Percentiles rank a stretch among this genome's conserved stretches.
Conservation (phyloP, 345 rosid genomes). For the Salix koriyanagi region DNA sequence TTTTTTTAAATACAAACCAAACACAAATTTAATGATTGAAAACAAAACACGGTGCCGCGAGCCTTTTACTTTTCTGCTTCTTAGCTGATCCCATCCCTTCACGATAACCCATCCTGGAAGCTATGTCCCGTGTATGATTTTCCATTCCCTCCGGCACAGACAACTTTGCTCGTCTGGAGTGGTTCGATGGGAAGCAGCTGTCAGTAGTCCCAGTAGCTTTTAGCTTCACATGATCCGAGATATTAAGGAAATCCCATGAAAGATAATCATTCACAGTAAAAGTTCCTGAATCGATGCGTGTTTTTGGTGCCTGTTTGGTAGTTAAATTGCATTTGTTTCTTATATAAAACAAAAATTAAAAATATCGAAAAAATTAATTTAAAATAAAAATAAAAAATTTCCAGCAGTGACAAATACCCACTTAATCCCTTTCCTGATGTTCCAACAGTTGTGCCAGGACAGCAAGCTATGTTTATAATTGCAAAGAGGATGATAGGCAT, state of each 20-base stretch:
- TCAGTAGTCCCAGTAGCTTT: conserved; percentile 53
- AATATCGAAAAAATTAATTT: no score
- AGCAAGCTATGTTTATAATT: conserved; percentile 10
- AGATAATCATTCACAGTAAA: neutral
- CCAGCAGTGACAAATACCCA: no score
- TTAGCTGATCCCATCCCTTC: conserved; percentile 79
- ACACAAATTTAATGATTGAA: no score
- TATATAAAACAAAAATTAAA: no score
- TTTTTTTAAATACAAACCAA: no score
- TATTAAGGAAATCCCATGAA: conserved; percentile 1
- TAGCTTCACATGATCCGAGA: conserved; percentile 44
- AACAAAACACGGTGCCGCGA: conserved; percentile 7
- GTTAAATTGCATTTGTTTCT: no score
- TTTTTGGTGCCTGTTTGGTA: no score
- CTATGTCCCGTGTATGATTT: conserved; percentile 89
- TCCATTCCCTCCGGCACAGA: conserved; percentile 71
- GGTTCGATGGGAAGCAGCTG: conserved; percentile 55
- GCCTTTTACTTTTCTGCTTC: conserved; percentile 41
- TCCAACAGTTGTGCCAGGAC: conserved; percentile 16
- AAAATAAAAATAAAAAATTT: no score
- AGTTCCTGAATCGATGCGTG: conserved; percentile 14
- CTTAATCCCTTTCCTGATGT: conserved; percentile 3
- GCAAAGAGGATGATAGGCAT: neutral
- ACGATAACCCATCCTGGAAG: conserved; percentile 91
- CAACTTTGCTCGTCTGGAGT: conserved; percentile 43